Evolutionary conservation across 2,329 filamentous ascomycete genomes (phyloP), one percentile per base, ranked within the genome.

Genomic region (Sordariomycetes sp.): DNA sequence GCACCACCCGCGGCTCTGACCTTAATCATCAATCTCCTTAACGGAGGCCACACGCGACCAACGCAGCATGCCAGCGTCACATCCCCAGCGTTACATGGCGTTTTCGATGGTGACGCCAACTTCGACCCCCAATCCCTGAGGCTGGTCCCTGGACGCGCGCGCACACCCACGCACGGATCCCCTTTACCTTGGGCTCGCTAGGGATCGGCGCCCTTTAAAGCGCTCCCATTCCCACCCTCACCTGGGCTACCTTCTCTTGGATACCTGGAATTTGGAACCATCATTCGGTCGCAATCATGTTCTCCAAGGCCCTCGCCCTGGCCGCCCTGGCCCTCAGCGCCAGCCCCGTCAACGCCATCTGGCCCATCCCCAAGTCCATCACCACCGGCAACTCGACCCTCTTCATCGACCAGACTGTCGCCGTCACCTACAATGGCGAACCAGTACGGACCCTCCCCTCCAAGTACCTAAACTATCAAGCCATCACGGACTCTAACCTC

Each of bases 361-460:
- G 75, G 75, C 75, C 75, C 10, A 58, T 64, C 16, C 75, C 75
- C 3, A 57, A 59, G 35, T 61, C 58, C 25, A 59, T 70, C 35
- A 65, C 60, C 29, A 70, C 64, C 12, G 75, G 75, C 37, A 63
- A 63, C 43, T 60, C 60, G 8, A 59, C 64, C 21, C 54, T 79
- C 40, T 74, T 68, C 55, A 70, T 79, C 46, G 58, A 63, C 40
- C 55, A 66, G 39, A 57, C 59, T 42, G 51, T 79, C 38, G 47
- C 59, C 11, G 59, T 79, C 38, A 74, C 68, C 25, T 79, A 78
- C 50, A 78, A 79, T 57, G 70, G 70, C 45, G 58, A 57, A 50
- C 51, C 49, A 55, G 72, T 78, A 75, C 51, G 71, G 51, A 15
- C 25, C 18, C 25, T 16, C 18, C 10, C 15, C 5, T 12, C 23